Percentiles rank a stretch among this genome's conserved stretches.
These are phyloP conservation scores for Spergularia marina DNA, from an alignment of 148 eudicot species.

Conservation along the genomic window DNA sequence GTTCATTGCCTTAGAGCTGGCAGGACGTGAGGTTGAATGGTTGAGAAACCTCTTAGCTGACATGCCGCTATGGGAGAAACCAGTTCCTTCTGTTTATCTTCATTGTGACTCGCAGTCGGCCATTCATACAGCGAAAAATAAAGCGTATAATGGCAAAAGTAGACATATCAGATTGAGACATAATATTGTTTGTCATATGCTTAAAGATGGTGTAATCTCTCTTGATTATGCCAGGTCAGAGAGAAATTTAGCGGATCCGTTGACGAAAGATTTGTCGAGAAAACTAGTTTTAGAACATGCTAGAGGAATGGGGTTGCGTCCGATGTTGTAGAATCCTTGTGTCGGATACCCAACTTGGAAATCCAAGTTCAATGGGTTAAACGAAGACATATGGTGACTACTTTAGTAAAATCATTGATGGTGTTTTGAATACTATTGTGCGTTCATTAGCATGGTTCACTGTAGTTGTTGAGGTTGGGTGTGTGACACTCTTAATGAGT, in stretches of 20 bases:
- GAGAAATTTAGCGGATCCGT: no score
- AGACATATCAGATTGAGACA: not conserved
- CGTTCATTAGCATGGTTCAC: slow-evolving; percentile 5
- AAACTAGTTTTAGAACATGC: slow-evolving; percentile 5
- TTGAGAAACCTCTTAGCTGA: slow-evolving; percentile 1
- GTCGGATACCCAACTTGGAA: slow-evolving; percentile 6
- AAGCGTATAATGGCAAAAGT: slow-evolving; percentile 11
- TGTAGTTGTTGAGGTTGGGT: no score
- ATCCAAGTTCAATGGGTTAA: slow-evolving; percentile 12
- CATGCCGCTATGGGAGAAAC: not conserved
- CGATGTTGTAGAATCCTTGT: not conserved
- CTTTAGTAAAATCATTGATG: not conserved
- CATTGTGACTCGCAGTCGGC: not conserved
- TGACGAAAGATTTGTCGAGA: not conserved
- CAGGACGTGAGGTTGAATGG: not conserved
- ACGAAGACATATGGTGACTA: not conserved
- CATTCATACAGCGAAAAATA: slow-evolving; percentile 2
- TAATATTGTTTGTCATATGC: not conserved
- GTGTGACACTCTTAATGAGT: no score
- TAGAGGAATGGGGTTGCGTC: slow-evolving; percentile 4
- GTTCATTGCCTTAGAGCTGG: not conserved
- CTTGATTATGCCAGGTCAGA: not conserved
- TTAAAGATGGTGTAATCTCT: not conserved
- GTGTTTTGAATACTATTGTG: not conserved
- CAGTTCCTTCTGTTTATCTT: not conserved